Evolutionary conservation across 208 protist genomes (phyloP), one percentile per base, ranked within the genome.

Genomic region (Trypanosoma mega): DNA sequence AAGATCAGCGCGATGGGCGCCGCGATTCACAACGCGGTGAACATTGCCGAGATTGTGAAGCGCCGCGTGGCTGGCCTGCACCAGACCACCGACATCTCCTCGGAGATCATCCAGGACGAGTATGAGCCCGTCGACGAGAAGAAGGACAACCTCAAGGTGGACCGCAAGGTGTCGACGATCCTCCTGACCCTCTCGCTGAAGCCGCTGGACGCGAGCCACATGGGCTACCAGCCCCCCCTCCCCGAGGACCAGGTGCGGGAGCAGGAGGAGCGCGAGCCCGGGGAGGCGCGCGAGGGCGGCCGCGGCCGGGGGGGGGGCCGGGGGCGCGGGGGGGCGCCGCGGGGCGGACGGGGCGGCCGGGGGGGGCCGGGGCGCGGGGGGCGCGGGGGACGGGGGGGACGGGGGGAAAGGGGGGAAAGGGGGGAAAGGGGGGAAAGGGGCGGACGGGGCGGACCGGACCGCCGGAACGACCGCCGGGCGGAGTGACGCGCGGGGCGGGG

Each of bases 41-140:
- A 93, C 78, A 90, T 97, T 55, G 90, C 87, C 21, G 93, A 97
- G 69, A 90, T 97, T 55, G 74, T 97, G 48, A 97, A 96, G 76
- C 87, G 85, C 57, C 82, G 93, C 65, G 89, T 97, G 36, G 69
- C 59, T 18, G 90, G 90, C 21, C 82, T 97, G 12, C 90, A 97
- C 76, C 93, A 97, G 76, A 85, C 95, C 53, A 96, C 88, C 16
- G 80, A 88, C 47, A 92, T 94, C 37, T 75, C 67, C 37, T 90
- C 85, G 30, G 78, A 91, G 69, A 62, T 80, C 45, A 85, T 97
- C 41, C 72, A 63, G 37, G 93, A 96, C 65, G 87, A 90, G 81
- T 97, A 93, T 63, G 87, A 93, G 73, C 76, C 82, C n/a, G 62
- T 89, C 61, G 89, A 93, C 57, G 72, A 76, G 39, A 76, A 54